Percentiles rank a stretch among this genome's conserved stretches.
These are phyloP conservation scores for Metschnikowia vanudenii DNA, from an alignment of 805 yeast genomes.

Conservation along the genomic window DNA sequence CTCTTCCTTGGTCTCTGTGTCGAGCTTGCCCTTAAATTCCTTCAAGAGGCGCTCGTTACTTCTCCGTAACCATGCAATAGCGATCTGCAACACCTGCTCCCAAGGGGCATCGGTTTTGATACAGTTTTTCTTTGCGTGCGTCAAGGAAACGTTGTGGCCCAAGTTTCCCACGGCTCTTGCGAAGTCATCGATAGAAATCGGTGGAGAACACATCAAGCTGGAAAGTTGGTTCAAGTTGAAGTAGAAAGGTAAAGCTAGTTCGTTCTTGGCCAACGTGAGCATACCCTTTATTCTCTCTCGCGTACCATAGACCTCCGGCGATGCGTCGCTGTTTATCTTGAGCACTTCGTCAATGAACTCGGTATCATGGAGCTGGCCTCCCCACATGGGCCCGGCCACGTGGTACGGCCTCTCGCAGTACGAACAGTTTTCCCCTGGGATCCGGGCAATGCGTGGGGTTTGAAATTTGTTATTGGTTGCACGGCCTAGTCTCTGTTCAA, in stretches of 20 bases:
- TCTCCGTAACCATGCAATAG: constrained; percentile 54
- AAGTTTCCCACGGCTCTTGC: constrained; percentile 80
- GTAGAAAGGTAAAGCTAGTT: constrained; percentile 70
- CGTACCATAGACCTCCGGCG: constrained; percentile 67
- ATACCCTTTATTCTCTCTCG: constrained; percentile 85
- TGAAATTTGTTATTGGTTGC: constrained; percentile 52
- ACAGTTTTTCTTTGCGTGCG: constrained; percentile 85
- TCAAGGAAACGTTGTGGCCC: constrained; percentile 78
- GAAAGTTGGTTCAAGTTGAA: constrained; percentile 77
- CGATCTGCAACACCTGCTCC: constrained; percentile 70
- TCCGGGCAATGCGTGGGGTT: constrained; percentile 51
- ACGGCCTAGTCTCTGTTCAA: constrained; percentile 75
- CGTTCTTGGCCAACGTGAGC: constrained; percentile 79
- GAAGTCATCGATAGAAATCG: constrained; percentile 72
- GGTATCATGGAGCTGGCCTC: constrained; percentile 68
- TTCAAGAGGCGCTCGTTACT: constrained; percentile 30
- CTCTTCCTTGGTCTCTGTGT: constrained; percentile 14
- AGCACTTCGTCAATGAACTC: constrained; percentile 67
- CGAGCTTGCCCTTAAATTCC: constrained; percentile 18
- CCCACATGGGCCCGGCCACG: constrained; percentile 97
- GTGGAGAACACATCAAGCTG: constrained; percentile 73
- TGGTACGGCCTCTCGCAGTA: constrained; percentile 72
- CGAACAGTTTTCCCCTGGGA: constrained; percentile 61
- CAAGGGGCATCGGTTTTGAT: constrained; percentile 90
- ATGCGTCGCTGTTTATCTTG: constrained; percentile 49